A percentile compares a stretch with the other conserved stretches of the same genome.
These are phyloP conservation scores for Sophora flavescens DNA, from an alignment of 306 rosid genomes.

Conservation along the genomic window DNA sequence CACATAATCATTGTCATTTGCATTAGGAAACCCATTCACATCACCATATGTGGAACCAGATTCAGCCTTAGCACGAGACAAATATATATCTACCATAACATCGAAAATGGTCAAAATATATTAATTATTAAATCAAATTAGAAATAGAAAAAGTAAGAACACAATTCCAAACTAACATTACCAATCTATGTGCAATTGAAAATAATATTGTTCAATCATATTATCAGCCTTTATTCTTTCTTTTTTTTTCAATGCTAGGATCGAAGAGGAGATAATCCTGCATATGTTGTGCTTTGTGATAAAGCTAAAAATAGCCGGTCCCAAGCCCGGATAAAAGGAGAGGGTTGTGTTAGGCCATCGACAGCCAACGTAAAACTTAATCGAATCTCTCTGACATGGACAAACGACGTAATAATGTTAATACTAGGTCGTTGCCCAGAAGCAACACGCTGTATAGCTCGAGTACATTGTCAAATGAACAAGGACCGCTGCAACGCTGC, in stretches of 20 bases:
- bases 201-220: slow-evolving; percentile 28
- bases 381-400: too few relatives aligned
- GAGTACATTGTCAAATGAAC: too few relatives aligned
- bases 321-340: too few relatives aligned
- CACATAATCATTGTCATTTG: slow-evolving; percentile 64
- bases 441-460: too few relatives aligned
- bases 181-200: slow-evolving; percentile 13
- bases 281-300: too few relatives aligned
- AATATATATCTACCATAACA: slow-evolving; percentile 69
- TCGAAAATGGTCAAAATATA: slow-evolving; percentile 26
- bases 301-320: too few relatives aligned
- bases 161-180: slow-evolving; percentile 5
- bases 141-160: background rate
- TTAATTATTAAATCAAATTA: background rate
- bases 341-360: too few relatives aligned
- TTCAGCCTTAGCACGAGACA: slow-evolving; percentile 74
- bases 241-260: background rate
- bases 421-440: too few relatives aligned
- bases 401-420: too few relatives aligned
- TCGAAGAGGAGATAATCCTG: too few relatives aligned
- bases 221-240: slow-evolving; percentile 2
- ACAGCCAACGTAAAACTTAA: too few relatives aligned
- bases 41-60: slow-evolving; percentile 66
- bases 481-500: too few relatives aligned
- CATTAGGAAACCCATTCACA: slow-evolving; percentile 59